These are phyloP conservation scores for Daldinia childiae DNA, from an alignment of 495 filamentous ascomycete species.

Conservation along the genomic window DNA sequence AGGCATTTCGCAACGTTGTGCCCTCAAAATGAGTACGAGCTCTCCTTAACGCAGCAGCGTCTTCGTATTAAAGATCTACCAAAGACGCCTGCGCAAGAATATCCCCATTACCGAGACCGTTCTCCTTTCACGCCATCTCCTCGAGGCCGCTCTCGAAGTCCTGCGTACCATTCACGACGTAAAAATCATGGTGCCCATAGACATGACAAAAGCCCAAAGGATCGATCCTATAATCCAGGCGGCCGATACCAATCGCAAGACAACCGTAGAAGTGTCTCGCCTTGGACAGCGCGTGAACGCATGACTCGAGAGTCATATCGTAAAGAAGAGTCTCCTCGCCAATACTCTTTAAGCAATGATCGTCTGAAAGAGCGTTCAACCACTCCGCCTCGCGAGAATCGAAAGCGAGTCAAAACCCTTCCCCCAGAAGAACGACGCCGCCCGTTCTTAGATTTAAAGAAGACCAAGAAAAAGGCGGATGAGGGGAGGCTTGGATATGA, in stretches of 20 bases:
- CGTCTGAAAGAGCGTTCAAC: background rate
- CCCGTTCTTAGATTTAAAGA: slow-evolving; percentile 1
- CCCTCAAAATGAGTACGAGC: slow-evolving; percentile 41
- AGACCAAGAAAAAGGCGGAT: background rate
- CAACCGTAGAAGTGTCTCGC: slow-evolving; percentile 11
- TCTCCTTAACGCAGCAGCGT: slow-evolving; percentile 46
- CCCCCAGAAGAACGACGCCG: background rate
- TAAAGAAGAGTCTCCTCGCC: background rate
- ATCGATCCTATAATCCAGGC: background rate
- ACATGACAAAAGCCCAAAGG: slow-evolving; percentile 11
- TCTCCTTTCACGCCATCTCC: background rate
- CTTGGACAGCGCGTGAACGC: slow-evolving; percentile 11
- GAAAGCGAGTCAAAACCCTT: slow-evolving; percentile 12
- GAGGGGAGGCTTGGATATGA: slow-evolving; percentile 43
- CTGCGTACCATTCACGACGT: background rate
- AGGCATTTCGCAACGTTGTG: slow-evolving; percentile 50
- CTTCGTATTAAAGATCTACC: background rate
- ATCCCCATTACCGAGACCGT: slow-evolving; percentile 1
- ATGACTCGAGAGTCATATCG: slow-evolving; percentile 8
- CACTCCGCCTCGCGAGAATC: background rate
- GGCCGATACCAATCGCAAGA: background rate
- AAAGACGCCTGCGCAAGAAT: background rate
- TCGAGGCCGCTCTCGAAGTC: slow-evolving; percentile 15
- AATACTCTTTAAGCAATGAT: background rate
- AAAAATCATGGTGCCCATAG: background rate